Conservation (phyloP, 305 asterid genomes). For the Plantago coronopus region DNA sequence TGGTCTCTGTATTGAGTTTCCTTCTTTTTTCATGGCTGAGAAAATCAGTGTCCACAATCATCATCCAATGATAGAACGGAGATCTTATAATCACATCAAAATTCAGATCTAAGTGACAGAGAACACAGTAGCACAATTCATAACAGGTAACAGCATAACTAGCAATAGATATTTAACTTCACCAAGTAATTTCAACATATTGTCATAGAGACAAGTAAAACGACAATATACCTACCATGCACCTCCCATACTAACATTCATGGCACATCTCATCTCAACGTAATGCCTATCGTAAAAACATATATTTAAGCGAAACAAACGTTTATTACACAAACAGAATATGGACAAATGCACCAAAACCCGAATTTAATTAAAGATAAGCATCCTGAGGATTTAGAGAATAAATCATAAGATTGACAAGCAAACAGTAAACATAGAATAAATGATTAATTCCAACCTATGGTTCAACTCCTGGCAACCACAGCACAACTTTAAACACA, state of each 20-base stretch:
- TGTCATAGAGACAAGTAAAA: neutral
- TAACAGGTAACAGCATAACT: neutral
- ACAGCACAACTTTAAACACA: neutral
- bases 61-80: neutral
- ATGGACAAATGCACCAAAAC: too few species aligned
- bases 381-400: too few species aligned
- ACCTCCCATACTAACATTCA: neutral
- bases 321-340: too few species aligned
- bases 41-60: slow-evolving; percentile 1
- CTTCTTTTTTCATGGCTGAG: slow-evolving; percentile 1
- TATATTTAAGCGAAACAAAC: too few species aligned
- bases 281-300: too few species aligned
- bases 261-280: neutral
- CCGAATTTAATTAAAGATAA: too few species aligned
- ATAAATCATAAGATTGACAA: too few species aligned
- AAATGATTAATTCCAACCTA: neutral
- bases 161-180: neutral
- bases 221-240: neutral
- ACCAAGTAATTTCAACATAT: neutral
- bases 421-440: neutral
- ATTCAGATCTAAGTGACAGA: neutral
- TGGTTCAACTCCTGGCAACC: neutral
- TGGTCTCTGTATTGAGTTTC: neutral
- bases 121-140: neutral
- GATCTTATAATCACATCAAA: neutral